phyloP scores from a whole-genome alignment of 805 yeast species.

The Sugiyamaella chiloensis region DNA sequence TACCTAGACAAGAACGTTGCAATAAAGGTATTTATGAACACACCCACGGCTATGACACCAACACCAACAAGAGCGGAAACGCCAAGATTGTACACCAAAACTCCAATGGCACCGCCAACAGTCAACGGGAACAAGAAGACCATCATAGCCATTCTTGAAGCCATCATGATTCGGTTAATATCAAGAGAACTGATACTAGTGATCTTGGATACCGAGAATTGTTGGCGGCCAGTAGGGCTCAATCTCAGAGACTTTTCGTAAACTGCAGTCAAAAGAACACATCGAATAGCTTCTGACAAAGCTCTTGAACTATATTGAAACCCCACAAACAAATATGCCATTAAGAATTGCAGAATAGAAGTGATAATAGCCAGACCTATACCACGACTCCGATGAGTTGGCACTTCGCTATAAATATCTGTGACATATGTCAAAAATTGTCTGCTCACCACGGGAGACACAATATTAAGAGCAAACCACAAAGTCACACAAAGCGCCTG shows the following conservation, averaged over 20 bases:
- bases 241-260: slow-evolving; percentile 61
- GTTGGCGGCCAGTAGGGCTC: slow-evolving; percentile 48
- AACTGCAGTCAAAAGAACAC: slow-evolving; percentile 63
- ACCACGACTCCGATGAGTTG: slow-evolving; percentile 13
- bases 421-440: slow-evolving; percentile 10
- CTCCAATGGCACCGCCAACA: slow-evolving; percentile 52
- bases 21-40: slow-evolving; percentile 31
- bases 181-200: slow-evolving; percentile 73
- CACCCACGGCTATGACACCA: slow-evolving; percentile 37
- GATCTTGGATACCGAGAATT: slow-evolving; percentile 59
- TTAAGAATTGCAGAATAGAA: slow-evolving; percentile 1
- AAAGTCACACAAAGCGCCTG: neutral
- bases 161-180: slow-evolving; percentile 66
- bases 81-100: slow-evolving; percentile 61
- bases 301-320: slow-evolving; percentile 8
- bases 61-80: slow-evolving; percentile 63
- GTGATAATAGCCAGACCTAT: slow-evolving; percentile 16
- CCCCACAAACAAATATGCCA: slow-evolving; percentile 8
- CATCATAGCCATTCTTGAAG: slow-evolving; percentile 60
- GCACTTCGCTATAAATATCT: slow-evolving; percentile 7
- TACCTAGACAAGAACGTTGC: slow-evolving; percentile 40
- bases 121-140: slow-evolving; percentile 58
- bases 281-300: slow-evolving; percentile 54
- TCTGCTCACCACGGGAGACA: slow-evolving; percentile 12
- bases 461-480: slow-evolving; percentile 1